Conservation (phyloP, 768 basidiomycete species). For the Crassisporium funariophilum region DNA sequence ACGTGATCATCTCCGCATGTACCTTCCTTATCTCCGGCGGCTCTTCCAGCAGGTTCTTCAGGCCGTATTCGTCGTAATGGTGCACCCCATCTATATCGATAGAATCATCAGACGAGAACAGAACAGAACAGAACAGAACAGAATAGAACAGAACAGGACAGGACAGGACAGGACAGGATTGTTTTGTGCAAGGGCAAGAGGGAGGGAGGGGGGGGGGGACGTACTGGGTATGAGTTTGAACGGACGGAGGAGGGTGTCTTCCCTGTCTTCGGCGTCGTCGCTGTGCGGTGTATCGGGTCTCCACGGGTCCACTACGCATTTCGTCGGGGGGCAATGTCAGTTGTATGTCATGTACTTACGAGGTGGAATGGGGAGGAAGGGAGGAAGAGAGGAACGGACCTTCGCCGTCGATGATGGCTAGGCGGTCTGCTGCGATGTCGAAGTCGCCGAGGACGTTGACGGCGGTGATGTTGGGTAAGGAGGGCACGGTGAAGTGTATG, state of each 20-base stretch:
- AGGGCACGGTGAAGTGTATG: conserved; percentile 69
- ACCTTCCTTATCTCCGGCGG: conserved; percentile 79
- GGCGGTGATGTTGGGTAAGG: conserved; percentile 73
- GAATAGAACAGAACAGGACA: no score
- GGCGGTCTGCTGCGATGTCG: conserved; percentile 72
- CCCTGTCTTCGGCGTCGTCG: conserved; percentile 63
- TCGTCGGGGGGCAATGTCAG: no score
- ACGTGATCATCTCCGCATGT: conserved; percentile 77
- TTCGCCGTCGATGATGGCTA: conserved; percentile 90
- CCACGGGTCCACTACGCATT: conserved; percentile 95
- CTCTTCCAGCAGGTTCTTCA: conserved; percentile 58
- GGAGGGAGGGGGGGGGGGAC: conserved; percentile 24
- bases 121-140: no score
- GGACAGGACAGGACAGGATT: no score
- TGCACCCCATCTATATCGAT: conserved; percentile 65
- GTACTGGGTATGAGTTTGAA: conserved; percentile 86
- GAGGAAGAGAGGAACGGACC: no score
- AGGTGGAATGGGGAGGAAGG: no score
- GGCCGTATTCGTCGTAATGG: conserved; percentile 78
- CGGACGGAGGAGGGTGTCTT: conserved; percentile 73
- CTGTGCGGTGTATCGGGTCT: conserved; percentile 85
- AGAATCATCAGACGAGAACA: background rate
- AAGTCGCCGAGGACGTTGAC: conserved; percentile 90
- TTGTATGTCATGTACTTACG: no score
- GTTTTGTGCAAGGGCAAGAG: no score